Evolutionary conservation across 75 land plant genomes (phyloP).

Genomic region (Picea glauca): DNA sequence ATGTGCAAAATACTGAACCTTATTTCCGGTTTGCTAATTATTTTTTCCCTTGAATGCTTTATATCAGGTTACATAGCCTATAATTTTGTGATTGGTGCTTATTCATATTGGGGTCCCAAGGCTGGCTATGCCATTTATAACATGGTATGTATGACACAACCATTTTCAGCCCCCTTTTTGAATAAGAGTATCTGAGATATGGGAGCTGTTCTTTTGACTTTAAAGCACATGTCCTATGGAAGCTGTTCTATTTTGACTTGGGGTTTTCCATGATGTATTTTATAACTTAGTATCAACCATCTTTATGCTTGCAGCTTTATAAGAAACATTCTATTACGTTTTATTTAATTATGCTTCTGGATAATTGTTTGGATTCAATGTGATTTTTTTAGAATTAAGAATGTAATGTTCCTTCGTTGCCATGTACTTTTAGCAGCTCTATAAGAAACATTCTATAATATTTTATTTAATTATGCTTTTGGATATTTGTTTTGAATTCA

Average conservation of each 20-base stretch:
- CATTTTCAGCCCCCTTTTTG: neutral
- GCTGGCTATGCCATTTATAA: conserved; percentile 85
- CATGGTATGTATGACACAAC: conserved; percentile 47
- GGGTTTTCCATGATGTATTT: too few species aligned
- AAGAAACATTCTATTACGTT: neutral
- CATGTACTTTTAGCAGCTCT: neutral
- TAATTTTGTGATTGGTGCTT: conserved; percentile 95
- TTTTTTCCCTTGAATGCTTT: neutral
- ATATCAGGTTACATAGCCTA: conserved; percentile 85
- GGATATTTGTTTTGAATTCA: conserved; percentile 5
- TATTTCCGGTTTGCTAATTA: neutral
- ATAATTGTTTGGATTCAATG: neutral
- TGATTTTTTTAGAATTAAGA: neutral
- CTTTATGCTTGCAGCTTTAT: neutral
- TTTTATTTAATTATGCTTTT: neutral
- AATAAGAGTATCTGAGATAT: too few species aligned
- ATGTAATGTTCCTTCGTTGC: neutral
- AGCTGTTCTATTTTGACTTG: too few species aligned
- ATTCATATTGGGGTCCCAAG: conserved; percentile 98
- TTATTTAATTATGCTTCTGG: neutral
- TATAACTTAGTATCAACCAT: too few species aligned
- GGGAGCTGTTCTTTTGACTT: too few species aligned
- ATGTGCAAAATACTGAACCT: neutral
- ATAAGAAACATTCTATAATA: neutral
- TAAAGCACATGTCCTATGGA: too few species aligned